Percentiles rank a stretch among this genome's conserved stretches.
Conservation (phyloP, 257 asterid genomes). For the Solanum corneliomulleri region DNA sequence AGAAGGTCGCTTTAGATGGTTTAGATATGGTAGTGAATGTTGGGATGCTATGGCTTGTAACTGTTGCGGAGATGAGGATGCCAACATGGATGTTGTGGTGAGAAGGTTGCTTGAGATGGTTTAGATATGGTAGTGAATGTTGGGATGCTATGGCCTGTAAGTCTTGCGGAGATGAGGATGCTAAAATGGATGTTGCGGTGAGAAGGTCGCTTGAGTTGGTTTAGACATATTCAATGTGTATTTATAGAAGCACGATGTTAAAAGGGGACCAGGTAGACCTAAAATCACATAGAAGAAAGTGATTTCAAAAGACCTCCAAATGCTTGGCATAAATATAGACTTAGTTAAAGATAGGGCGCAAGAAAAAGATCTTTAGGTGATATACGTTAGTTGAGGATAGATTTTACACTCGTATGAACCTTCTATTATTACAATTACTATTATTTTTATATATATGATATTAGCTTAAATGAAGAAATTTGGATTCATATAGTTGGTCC, state of each 20-base stretch:
- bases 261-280: background rate
- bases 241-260: background rate
- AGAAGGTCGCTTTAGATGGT: too few relatives aligned
- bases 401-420: background rate
- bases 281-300: background rate
- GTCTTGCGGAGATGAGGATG: background rate
- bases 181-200: too few relatives aligned
- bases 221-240: background rate
- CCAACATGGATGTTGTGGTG: too few relatives aligned
- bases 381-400: background rate
- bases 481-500: background rate
- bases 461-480: background rate
- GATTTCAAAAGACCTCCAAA: background rate
- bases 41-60: background rate
- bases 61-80: background rate
- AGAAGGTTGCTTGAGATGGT: background rate
- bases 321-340: background rate
- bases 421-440: background rate
- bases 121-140: background rate
- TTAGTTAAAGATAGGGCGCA: background rate
- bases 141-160: background rate
- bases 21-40: background rate
- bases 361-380: background rate
- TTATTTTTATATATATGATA: background rate
- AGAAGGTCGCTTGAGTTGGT: background rate